Evolutionary conservation across 306 rosid species (phyloP), one percentile per base, ranked within the genome.

Genomic region (Boehmeria nivea): DNA sequence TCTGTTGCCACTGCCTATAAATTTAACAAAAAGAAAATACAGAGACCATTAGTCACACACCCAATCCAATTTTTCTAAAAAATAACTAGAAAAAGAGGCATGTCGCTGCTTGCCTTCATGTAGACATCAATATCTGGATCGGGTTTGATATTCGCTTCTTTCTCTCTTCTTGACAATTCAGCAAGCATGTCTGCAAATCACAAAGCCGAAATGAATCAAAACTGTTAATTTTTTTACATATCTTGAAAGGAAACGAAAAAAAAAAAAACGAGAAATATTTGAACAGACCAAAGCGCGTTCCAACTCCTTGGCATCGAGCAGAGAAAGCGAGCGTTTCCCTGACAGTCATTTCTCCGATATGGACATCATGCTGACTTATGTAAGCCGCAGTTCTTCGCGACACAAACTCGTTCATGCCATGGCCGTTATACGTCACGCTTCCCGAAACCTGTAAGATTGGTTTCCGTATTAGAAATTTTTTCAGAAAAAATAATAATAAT

Each of bases 1-100:
- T 88, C 81, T 39, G 77, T 33, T 43, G 87, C 81, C 51, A 78
- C 28, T 21, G 94, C 96, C 96, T 88, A 66, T 36, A 57, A 15
- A 22, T 12, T n/a, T 5, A 57, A 39, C 16, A 38, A 37, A 52
- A 31, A 4, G 16, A n/a, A 52, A 52, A 16, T 9, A 49, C 31
- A 13, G 7, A 22, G 24, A 49, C 12, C 44, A 62, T 31, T 10
- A 31, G 9, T 31, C 36, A 1, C 36, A 10, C n/a, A 31, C 9
- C 9, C 9, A 0, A 2, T 31, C 36, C 1, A 31, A 31, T 6
- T 31, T 31, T 2, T 31, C 8, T 31, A 4, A 31, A n/a, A 31
- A 6, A 31, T 31, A 10, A 31, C 36, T 31, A 2, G 43, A 18
- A 31, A 12, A 34, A 17, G 1, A 9, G 10, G 12, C 37, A 16